phyloP scores from a whole-genome alignment of 1,284 basidiomycete genomes.

The Inonotus obliquus region DNA sequence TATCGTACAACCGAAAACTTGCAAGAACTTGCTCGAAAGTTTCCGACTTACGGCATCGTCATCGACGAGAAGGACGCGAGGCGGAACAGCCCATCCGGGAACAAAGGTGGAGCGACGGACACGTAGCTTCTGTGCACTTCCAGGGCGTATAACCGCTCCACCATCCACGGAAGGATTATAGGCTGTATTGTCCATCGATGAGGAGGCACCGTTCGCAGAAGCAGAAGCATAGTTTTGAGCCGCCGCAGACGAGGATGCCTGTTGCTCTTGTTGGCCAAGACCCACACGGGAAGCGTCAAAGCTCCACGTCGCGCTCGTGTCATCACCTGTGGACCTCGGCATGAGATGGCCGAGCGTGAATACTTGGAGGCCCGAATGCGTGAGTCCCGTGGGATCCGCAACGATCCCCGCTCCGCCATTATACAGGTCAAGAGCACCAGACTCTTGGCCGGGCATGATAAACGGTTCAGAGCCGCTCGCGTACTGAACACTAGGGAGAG shows the following conservation, averaged over 20 bases:
- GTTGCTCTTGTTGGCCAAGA: slow-evolving; percentile 3
- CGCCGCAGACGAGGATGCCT: background rate
- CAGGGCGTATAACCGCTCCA: slow-evolving; percentile 21
- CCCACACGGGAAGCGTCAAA: slow-evolving; percentile 34
- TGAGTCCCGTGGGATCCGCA: slow-evolving; percentile 22
- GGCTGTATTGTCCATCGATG: slow-evolving; percentile 9
- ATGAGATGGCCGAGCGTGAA: slow-evolving; percentile 80
- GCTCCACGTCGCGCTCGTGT: slow-evolving; percentile 54
- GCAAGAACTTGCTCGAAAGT: slow-evolving; percentile 88
- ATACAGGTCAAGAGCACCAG: slow-evolving; percentile 24
- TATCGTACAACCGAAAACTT: slow-evolving; percentile 93
- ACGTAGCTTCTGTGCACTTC: slow-evolving; percentile 45
- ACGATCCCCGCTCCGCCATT: slow-evolving; percentile 6
- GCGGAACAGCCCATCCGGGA: slow-evolving; percentile 85
- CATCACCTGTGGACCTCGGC: slow-evolving; percentile 50
- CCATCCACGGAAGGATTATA: slow-evolving; percentile 4
- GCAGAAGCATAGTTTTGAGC: slow-evolving; percentile 3
- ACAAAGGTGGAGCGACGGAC: slow-evolving; percentile 76
- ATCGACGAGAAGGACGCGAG: slow-evolving; percentile 87
- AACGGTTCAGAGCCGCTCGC: slow-evolving; percentile 34
- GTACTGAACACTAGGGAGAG: slow-evolving; percentile 21
- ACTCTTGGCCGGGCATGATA: slow-evolving; percentile 29
- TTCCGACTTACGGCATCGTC: slow-evolving; percentile 91
- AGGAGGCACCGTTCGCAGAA: slow-evolving; percentile 3
- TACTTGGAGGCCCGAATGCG: slow-evolving; percentile 69